A percentile compares a stretch with the other conserved stretches of the same genome.
phyloP scores from a whole-genome alignment of 1,284 basidiomycete species.

The Chondrostereum purpureum region DNA sequence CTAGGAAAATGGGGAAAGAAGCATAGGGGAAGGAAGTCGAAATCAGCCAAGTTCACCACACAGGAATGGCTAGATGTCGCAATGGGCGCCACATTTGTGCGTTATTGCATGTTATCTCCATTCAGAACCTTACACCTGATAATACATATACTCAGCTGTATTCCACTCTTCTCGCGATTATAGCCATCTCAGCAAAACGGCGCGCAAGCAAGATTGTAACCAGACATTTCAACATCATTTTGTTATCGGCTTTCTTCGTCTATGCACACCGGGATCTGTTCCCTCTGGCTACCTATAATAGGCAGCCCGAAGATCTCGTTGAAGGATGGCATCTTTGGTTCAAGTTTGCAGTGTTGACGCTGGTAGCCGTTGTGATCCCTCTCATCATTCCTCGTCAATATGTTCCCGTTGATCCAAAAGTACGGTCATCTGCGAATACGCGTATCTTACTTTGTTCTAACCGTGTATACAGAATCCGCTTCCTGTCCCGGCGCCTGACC shows the following conservation, averaged over 20 bases:
- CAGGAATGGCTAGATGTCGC: slow-evolving; percentile 1
- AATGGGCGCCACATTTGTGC: not conserved
- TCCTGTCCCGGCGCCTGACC: slow-evolving; percentile 42
- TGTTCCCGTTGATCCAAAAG: slow-evolving; percentile 26
- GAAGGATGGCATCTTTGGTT: slow-evolving; percentile 20
- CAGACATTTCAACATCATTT: slow-evolving; percentile 5
- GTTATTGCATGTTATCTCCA: not conserved
- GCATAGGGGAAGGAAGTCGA: not conserved
- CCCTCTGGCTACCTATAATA: slow-evolving; percentile 6
- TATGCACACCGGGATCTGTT: slow-evolving; percentile 6
- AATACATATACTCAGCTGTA: slow-evolving; percentile 1
- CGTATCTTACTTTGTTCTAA: not conserved
- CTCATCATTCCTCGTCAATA: slow-evolving; percentile 25
- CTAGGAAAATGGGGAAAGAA: slow-evolving; percentile 1
- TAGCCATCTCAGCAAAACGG: not conserved
- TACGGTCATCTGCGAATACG: slow-evolving; percentile 11
- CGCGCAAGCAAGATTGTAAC: slow-evolving; percentile 1
- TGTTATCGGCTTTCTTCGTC: slow-evolving; percentile 1
- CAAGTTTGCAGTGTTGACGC: slow-evolving; percentile 19
- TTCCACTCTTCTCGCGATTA: slow-evolving; percentile 1
- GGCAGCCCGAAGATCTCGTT: slow-evolving; percentile 10
- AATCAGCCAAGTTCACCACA: not conserved
- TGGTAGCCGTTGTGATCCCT: slow-evolving; percentile 23
- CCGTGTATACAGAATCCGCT: slow-evolving; percentile 24
- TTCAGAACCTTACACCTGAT: too few relatives aligned